Percentiles rank a stretch among this genome's conserved stretches.
Evolutionary conservation across 305 asterid species (phyloP).

Genomic region (Fraxinus sp.): DNA sequence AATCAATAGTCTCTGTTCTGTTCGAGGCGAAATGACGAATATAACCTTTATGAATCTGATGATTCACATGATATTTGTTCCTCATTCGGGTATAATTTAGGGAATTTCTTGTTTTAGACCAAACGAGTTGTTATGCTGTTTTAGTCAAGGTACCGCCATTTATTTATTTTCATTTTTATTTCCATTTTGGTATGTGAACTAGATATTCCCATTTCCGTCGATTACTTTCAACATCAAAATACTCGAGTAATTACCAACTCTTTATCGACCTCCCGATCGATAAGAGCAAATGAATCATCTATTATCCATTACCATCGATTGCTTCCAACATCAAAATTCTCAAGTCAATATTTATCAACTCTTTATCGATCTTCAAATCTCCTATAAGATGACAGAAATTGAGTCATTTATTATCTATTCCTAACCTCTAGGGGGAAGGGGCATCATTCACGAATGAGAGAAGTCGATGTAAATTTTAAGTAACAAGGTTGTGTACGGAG

Average conservation of each 20-base stretch:
- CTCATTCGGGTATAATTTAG: constrained; percentile 19
- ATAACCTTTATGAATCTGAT: neutral
- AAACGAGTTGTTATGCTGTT: constrained; percentile 37
- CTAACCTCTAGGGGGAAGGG: neutral
- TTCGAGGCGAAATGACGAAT: constrained; percentile 23
- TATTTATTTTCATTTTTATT: neutral
- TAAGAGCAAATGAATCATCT: neutral
- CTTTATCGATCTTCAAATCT: neutral
- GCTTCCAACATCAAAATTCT: neutral
- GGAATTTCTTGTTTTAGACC: neutral
- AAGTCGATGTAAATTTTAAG: neutral
- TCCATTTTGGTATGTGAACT: neutral
- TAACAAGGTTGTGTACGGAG: neutral
- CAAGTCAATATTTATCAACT: neutral
- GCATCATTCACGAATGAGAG: neutral
- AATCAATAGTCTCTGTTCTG: constrained; percentile 23
- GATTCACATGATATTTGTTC: neutral
- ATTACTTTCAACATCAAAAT: neutral
- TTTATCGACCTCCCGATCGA: neutral
- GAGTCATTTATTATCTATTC: neutral
- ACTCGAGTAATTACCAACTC: neutral
- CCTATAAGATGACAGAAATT: neutral
- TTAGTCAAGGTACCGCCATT: constrained; percentile 18
- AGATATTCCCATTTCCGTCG: neutral
- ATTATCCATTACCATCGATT: neutral